Percentiles rank a stretch among this genome's conserved stretches.
Evolutionary conservation across 2,329 filamentous ascomycete genomes (phyloP).

Genomic region (Talaromyces sp.): DNA sequence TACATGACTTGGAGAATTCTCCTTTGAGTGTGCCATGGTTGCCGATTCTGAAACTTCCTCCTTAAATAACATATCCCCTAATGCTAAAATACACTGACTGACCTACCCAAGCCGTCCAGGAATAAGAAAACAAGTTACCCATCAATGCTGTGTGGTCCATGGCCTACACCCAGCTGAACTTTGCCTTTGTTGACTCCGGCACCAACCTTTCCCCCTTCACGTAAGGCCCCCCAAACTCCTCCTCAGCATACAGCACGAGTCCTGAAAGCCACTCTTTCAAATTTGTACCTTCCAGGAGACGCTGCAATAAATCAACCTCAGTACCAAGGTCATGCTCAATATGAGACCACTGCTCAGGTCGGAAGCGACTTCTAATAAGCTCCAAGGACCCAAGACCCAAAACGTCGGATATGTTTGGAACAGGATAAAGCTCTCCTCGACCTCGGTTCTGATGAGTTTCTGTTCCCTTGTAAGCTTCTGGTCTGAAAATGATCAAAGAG

Average conservation of each 20-base stretch:
- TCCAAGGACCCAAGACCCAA: slow-evolving; percentile 31
- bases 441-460: slow-evolving; percentile 23
- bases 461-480: slow-evolving; percentile 23
- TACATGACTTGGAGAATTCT: background rate
- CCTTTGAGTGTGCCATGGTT: background rate
- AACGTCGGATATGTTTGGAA: slow-evolving; percentile 31
- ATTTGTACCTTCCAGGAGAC: slow-evolving; percentile 65
- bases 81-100: background rate
- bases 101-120: background rate
- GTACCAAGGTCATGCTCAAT: slow-evolving; percentile 69
- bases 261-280: slow-evolving; percentile 67
- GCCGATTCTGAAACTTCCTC: background rate
- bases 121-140: background rate
- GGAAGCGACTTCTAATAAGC: slow-evolving; percentile 54
- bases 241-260: slow-evolving; percentile 22
- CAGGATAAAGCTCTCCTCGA: slow-evolving; percentile 27
- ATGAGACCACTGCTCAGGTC: slow-evolving; percentile 63
- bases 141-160: too few relatives aligned
- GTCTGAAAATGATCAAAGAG: slow-evolving; percentile 23
- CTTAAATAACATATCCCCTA: background rate
- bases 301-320: slow-evolving; percentile 67
- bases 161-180: slow-evolving; percentile 1
- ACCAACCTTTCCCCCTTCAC: background rate
- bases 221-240: background rate
- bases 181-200: background rate